Evolutionary conservation across 1,284 basidiomycete genomes (phyloP), one percentile per base, ranked within the genome.

Genomic region (Moesziomyces aphidis): DNA sequence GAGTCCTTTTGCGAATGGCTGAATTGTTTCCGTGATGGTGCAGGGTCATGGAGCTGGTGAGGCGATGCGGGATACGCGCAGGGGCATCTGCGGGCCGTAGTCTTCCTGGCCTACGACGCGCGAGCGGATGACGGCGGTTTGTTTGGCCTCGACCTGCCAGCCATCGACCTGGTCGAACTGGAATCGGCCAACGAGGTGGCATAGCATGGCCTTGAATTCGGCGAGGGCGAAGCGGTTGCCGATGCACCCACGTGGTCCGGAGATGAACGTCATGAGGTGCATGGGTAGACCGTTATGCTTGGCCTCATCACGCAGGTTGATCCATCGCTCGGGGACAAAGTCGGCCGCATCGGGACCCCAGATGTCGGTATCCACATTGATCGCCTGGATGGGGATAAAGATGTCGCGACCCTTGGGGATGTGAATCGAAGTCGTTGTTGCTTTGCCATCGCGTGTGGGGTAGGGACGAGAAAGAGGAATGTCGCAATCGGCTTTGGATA

Each of bases 131-230:
- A 76, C 76, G 13, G 68, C 65, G 15, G 56, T 68, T 46, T 81
- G 79, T 44, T 77, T 78, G 2, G 57, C 61, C 44, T 78, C 72
- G 26, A 81, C 42, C 56, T 78, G 61, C 78, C 77, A 80, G 1
- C 65, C 77, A 2, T 66, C 23, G 3, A 76, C 74, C 11, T 42
- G 13, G 3, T 76, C 72, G 28, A 80, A 81, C 5, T 72, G 43
- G 53, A 83, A 77, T 4, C 47, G 34, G 21, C 71, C 63, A 2
- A 83, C 34, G 11, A 83, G 45, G n/a, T 65, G 57, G 39, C 63
- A 70, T 8, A 78, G 51, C 53, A 83, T 75, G 9, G 76, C 66
- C 55, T 82, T 83, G 69, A 83, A 80, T 39, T 83, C 81, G 6
- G 75, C 71, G 22, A 80, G 57, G 0, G 77, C 80, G 62, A 83